Conservation (phyloP, 192 early-diverging fungal species). For the Phycomyces nitens region DNA sequence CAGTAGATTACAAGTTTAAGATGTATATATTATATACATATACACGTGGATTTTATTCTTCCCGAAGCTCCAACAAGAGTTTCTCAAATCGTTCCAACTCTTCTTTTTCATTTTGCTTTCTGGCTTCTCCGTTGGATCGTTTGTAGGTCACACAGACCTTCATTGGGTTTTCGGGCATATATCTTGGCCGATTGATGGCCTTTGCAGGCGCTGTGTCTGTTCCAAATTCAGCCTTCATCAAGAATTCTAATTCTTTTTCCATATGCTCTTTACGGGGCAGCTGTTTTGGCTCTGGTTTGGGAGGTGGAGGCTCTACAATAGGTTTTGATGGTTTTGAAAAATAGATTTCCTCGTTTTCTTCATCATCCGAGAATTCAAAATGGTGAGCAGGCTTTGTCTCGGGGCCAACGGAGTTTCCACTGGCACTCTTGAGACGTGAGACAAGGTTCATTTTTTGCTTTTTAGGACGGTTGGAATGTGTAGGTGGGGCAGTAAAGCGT, state of each 20-base stretch:
- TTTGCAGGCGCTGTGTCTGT: background rate
- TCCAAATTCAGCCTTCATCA: conserved; percentile 1
- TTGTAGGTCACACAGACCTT: background rate
- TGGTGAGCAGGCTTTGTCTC: background rate
- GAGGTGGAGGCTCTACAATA: background rate
- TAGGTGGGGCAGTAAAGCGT: background rate
- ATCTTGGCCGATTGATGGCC: background rate
- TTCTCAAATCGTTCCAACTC: background rate
- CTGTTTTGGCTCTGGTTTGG: background rate
- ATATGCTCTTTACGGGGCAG: background rate
- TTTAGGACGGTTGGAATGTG: background rate
- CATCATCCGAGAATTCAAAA: background rate
- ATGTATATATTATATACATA: background rate
- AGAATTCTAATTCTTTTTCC: background rate
- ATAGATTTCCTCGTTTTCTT: background rate
- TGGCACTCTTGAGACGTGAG: background rate
- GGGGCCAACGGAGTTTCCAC: background rate
- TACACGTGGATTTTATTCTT: background rate
- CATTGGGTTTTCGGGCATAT: background rate
- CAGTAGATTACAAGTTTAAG: no score
- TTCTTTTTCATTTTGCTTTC: background rate
- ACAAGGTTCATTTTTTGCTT: conserved; percentile 1
- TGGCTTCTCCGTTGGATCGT: background rate
- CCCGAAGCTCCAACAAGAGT: background rate
- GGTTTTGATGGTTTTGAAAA: background rate